phyloP scores from a whole-genome alignment of 345 rosid species.

The Eucalyptus sp. region DNA sequence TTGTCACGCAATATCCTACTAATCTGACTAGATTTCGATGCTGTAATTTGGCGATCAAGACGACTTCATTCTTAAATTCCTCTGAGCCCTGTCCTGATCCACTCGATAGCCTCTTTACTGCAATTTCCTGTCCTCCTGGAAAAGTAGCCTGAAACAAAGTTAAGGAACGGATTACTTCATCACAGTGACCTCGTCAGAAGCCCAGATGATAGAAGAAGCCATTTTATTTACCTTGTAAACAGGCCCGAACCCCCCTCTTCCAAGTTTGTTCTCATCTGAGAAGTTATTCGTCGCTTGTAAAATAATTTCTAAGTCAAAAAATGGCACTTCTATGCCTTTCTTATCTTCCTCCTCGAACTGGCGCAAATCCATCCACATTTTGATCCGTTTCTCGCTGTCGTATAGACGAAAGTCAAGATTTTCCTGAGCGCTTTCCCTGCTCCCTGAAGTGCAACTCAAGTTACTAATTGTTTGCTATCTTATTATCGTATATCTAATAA shows the following conservation, averaged over 20 bases:
- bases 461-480: no score
- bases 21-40: no score
- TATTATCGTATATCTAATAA: no score
- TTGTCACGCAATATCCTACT: no score
- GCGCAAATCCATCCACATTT: slow-evolving; percentile 8
- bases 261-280: slow-evolving; percentile 34
- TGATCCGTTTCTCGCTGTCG: slow-evolving; percentile 9
- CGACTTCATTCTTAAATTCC: no score
- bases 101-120: no score
- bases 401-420: not conserved
- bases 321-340: slow-evolving; percentile 29
- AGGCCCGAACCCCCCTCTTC: slow-evolving; percentile 51
- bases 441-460: no score
- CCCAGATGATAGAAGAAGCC: not conserved
- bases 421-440: no score
- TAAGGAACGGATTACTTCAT: not conserved
- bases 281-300: slow-evolving; percentile 33
- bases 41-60: no score
- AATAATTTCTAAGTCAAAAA: slow-evolving; percentile 21
- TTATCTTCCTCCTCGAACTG: slow-evolving; percentile 17
- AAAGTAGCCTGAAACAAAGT: not conserved
- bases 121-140: no score
- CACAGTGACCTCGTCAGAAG: not conserved
- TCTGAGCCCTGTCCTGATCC: no score
- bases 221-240: slow-evolving; percentile 32